Base-by-base conservation (phyloP, 2,329 filamentous ascomycete genomes). In the Aspergillus flavus region DNA sequence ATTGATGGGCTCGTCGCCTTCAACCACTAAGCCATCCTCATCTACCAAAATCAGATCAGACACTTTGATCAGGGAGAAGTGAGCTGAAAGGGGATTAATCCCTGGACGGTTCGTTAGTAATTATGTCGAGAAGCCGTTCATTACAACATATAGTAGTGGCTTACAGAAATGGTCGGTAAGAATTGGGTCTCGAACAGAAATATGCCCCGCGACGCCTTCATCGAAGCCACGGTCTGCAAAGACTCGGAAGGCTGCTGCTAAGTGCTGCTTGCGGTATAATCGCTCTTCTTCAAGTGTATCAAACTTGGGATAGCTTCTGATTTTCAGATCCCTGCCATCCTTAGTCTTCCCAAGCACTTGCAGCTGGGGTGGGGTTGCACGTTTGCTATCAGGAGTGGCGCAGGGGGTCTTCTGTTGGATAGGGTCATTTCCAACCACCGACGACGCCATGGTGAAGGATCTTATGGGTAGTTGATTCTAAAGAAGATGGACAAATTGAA, bases 1-100 rank as follows among this genome's bases (percentile, higher is more conserved):
- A 65, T 83, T 83, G 57, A 81, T 75, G 21, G 79, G 70, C n/a
- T 75, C 57, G 16, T 69, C 70, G 56, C 73, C 73, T 26, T 78
- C 79, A 14, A 80, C 78, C 11, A 76, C 79, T 48, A 80, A 72
- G 56, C 82, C 78, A 46, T 79, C 68, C 50, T 82, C 75, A 62
- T 82, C 74, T 19, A 84, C 79, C 1, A 82, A 73, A 45, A 82
- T 78, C 61, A 82, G 69, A 60, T 82, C 80, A 3, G 74, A 78
- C 19, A 79, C 78, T 14, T 72, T 71, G 48, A 66, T 58, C 10
- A 59, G 45, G 9, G 46, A 57, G 28, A 66, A 66, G 34, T 66
- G 65, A 36, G 39, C 16, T 7, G 39, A 41, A 7, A 41, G 39
- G 6, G 39, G 39, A 2, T 41, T 41, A 3, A 36, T 57, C n/a